These are phyloP conservation scores for Fusarium zealandicum DNA, from an alignment of 2,329 filamentous ascomycete genomes.

Conservation along the genomic window DNA sequence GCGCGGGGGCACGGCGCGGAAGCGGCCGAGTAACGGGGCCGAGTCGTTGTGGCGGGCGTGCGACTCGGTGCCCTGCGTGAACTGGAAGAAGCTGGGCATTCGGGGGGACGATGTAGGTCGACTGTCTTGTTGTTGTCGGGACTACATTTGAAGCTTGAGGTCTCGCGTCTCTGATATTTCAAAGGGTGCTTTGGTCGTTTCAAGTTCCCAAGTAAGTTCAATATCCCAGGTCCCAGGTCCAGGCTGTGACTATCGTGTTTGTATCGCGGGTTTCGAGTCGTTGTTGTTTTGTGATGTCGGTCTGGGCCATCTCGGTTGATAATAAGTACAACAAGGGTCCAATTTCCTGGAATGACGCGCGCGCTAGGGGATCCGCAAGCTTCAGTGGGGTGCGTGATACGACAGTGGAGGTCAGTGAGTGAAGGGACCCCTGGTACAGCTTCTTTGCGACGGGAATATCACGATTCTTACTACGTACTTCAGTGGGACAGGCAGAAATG, in stretches of 20 bases:
- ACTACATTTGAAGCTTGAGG: constrained; percentile 29
- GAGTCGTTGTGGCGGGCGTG: constrained; percentile 60
- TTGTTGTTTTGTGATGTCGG: constrained; percentile 24
- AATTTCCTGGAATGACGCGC: constrained; percentile 22
- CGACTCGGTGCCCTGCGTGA: constrained; percentile 70
- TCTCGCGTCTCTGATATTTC: constrained; percentile 1
- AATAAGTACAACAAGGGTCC: constrained; percentile 26
- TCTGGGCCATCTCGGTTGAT: constrained; percentile 18
- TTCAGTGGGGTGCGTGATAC: constrained; percentile 18
- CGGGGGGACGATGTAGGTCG: constrained; percentile 18
- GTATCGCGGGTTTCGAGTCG: constrained; percentile 8
- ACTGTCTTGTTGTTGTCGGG: constrained; percentile 8
- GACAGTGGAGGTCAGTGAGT: neutral
- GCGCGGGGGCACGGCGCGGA: constrained; percentile 65
- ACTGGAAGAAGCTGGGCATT: constrained; percentile 73
- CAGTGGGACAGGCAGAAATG: no score
- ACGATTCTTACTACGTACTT: no score
- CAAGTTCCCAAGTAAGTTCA: neutral
- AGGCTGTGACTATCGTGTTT: constrained; percentile 7
- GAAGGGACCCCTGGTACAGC: constrained; percentile 10
- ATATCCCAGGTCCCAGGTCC: neutral
- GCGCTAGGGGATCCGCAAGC: constrained; percentile 13
- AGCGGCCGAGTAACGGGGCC: constrained; percentile 69
- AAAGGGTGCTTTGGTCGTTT: neutral
- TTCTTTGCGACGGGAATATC: no score